Base-by-base conservation (phyloP, 208 protist genomes). In the Trichomonas gallinae region DNA sequence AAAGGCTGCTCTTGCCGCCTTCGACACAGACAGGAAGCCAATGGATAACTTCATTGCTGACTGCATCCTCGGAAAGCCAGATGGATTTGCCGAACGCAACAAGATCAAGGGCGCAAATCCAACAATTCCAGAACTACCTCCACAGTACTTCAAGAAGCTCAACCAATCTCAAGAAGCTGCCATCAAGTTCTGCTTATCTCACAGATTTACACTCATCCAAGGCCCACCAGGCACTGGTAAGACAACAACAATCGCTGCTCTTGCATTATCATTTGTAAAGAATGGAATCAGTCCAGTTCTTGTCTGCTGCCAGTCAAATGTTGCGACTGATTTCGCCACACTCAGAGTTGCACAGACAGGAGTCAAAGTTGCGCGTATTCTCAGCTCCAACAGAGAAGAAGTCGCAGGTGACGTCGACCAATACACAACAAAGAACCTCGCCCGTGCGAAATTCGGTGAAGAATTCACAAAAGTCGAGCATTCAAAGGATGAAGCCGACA, bases 151-250 rank as follows among this genome's bases (percentile, higher is more conserved):
- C 42, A 98, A 98, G 36, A 97, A 98, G 85, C 97, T 99, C 2
- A 99, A 99, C 97, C 97, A 98, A 49, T 97, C 97, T 11, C 97
- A 98, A 96, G 96, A 98, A 13, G 72, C 81, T 6, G 98, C 98
- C 13, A 98, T 99, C 0, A 98, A 98, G 49, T 97, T 51, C 6
- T 98, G 98, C 0, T 97, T 99, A 21, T 97, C 98, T 97, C 97
- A 97, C 81, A 98, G 98, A 23, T 97, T 98, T 45, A 97, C 88
- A 81, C 96, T 99, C 10, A 99, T 99, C 96, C 98, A 98, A 97
- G 98, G 99, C 82, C 99, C 99, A 72, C 99, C 98, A n/a, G 99
- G 99, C 38, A 99, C 99, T 4, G 99, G 99, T 38, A 99, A 99
- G 97, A 99, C 99, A 8, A 98, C 99, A 4, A 99, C 98, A 0